Evolutionary conservation across 2,329 filamentous ascomycete genomes (phyloP).

Genomic region (Hypoxylon rubiginosum): DNA sequence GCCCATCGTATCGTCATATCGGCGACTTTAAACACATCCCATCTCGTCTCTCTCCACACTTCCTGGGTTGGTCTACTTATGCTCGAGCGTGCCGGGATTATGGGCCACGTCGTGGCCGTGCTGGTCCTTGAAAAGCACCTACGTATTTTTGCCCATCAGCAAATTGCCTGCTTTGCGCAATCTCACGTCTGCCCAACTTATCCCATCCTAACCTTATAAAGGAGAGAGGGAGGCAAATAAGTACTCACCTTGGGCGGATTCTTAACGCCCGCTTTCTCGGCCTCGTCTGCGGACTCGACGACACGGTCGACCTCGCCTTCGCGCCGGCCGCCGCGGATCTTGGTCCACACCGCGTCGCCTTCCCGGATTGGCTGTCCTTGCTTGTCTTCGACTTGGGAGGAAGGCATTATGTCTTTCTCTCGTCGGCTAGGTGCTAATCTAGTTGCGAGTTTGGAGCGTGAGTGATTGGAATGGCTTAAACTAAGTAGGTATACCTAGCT

Average conservation of each 20-base stretch:
- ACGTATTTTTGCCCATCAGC: background rate
- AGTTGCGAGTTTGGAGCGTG: too few species aligned
- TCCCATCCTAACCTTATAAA: too few species aligned
- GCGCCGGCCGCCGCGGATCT: conserved; percentile 55
- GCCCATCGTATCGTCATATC: background rate
- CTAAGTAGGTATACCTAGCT: too few species aligned
- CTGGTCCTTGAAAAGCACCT: conserved; percentile 50
- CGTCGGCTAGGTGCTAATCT: background rate
- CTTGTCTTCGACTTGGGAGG: conserved; percentile 51
- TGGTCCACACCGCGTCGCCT: conserved; percentile 58
- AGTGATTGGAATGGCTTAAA: too few species aligned
- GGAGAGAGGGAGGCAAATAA: background rate
- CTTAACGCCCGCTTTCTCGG: conserved; percentile 55
- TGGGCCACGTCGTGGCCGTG: conserved; percentile 57
- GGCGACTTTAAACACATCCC: background rate
- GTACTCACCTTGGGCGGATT: conserved; percentile 57
- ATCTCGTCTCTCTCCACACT: background rate
- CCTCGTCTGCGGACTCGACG: conserved; percentile 53
- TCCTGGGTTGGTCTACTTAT: conserved; percentile 37
- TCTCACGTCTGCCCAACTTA: too few species aligned
- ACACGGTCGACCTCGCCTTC: conserved; percentile 57
- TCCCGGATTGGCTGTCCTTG: conserved; percentile 55
- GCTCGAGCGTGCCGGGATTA: conserved; percentile 55
- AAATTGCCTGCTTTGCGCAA: too few species aligned
- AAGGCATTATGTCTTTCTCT: conserved; percentile 33